Conservation (phyloP, 1,139 yeast genomes). For the Spencermartinsiella ligniputridi region DNA sequence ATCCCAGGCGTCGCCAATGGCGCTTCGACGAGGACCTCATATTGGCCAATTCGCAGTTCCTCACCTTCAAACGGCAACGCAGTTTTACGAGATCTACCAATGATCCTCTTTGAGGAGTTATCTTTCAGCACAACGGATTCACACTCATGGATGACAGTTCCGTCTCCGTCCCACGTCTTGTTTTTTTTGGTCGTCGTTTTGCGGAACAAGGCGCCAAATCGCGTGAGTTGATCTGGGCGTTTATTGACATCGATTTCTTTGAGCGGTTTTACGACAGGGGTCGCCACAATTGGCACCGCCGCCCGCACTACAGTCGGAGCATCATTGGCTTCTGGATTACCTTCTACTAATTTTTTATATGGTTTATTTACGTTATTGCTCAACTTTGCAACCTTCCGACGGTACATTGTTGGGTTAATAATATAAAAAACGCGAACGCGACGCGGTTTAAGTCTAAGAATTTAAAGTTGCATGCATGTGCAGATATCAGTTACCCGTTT, state of each 20-base stretch:
- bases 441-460: background rate
- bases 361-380: background rate
- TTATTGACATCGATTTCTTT: background rate
- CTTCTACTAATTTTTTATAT: background rate
- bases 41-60: constrained; percentile 44
- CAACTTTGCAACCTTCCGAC: background rate
- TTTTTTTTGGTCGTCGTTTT: constrained; percentile 71
- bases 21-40: constrained; percentile 38
- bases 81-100: background rate
- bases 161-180: constrained; percentile 96
- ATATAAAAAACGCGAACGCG: background rate
- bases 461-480: no score
- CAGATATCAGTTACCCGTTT: no score
- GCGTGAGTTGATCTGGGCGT: background rate
- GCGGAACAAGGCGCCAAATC: constrained; percentile 1
- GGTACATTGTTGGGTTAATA: background rate
- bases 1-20: background rate
- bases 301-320: background rate
- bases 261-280: background rate
- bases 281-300: background rate
- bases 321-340: background rate
- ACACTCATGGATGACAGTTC: constrained; percentile 40
- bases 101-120: background rate
- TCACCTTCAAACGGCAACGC: constrained; percentile 34
- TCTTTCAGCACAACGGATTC: constrained; percentile 21